Base-by-base conservation (phyloP, 106 monocot genomes). In the Cymbidium sinense region DNA sequence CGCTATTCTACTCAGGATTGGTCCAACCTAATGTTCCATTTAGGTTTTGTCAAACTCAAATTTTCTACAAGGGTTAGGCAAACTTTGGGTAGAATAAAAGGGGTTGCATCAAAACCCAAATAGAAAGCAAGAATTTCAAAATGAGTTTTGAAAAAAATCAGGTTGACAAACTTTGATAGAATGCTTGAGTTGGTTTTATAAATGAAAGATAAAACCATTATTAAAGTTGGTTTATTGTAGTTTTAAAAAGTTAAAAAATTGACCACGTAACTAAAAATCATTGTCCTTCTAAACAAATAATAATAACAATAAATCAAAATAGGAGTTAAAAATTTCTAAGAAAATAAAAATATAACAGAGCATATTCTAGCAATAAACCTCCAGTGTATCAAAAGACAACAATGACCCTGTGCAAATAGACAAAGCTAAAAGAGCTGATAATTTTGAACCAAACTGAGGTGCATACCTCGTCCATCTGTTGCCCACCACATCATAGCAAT, bases 381-480 rank as follows among this genome's bases (percentile, higher is more conserved):
- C 71, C 4, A 39, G 7, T 71, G 34, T 4, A 71, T 71, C 39
- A 37, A 9, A 39, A 35, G 37, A 71, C 2, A 69, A 71, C 11
- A 71, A 39, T n/a, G 10, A 37, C 4, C 34, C 5, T 71, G 28
- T 12, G 71, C 36, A 37, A 39, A 8, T 21, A 71, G 37, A 71
- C 13, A 71, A 71, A 71, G 37, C 21, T 36, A 71, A 71, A 21
- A 39, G 2, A 71, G 20, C 18, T 37, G 15, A 9, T 8, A 71
- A 71, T 17, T 71, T 37, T 36, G 5, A 29, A 67, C 67, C 33
- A 67, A 67, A 4, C 67, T 67, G 12, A 75, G 43, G 30, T 33
- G 10, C n/a, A 84, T 86, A 94, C 98, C 98, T 94, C 43, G 92
- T 90, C 98, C 98, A 99, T 76, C 90, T 99, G 65, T 88, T 94